Evolutionary conservation across 192 early-diverging fungal species (phyloP).

Genomic region (Anaeromyces robustus): DNA sequence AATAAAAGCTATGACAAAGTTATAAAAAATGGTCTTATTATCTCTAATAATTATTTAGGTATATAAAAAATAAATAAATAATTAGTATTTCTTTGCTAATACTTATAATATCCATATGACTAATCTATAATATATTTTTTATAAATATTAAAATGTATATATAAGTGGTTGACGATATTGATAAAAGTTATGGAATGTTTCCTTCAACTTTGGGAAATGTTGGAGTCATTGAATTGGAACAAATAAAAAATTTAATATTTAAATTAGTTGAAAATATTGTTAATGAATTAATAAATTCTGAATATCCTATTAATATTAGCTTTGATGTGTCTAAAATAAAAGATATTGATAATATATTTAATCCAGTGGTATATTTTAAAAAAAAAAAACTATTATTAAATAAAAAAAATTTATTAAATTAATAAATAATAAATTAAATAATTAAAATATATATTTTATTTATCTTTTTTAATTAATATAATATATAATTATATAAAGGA

Average conservation of each 20-base stretch:
- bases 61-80: too few species aligned
- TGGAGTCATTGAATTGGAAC: constrained; percentile 6
- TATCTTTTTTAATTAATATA: neutral
- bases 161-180: constrained; percentile 11
- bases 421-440: too few species aligned
- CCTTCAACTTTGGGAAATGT: constrained; percentile 13
- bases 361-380: neutral
- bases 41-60: constrained; percentile 9
- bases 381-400: too few species aligned
- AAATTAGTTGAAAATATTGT: constrained; percentile 2
- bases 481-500: neutral
- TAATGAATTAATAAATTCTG: neutral
- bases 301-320: neutral
- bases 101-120: too few species aligned
- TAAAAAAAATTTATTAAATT: too few species aligned
- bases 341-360: neutral
- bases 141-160: neutral
- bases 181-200: constrained; percentile 13
- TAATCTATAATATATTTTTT: neutral
- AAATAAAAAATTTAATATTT: neutral
- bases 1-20: neutral
- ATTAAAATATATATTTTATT: neutral
- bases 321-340: neutral
- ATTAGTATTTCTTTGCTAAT: too few species aligned
- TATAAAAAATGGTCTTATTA: neutral